Conservation (phyloP, 1,139 yeast species). For the Suhomyces coccinellae region DNA sequence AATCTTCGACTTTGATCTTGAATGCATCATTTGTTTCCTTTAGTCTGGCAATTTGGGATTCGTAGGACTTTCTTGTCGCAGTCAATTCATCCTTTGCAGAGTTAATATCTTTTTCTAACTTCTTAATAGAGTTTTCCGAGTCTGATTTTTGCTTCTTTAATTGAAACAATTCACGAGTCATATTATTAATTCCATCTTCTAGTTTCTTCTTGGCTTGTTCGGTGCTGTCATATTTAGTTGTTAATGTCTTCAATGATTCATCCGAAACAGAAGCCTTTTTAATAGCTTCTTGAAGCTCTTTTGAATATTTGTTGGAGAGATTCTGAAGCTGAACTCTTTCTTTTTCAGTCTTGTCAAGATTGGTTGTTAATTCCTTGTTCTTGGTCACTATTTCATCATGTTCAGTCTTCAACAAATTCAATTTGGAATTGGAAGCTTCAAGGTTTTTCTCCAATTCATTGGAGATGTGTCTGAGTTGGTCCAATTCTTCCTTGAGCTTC, state of each 20-base stretch:
- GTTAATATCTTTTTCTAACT: slow-evolving; percentile 40
- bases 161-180: slow-evolving; percentile 79
- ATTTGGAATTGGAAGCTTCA: slow-evolving; percentile 35
- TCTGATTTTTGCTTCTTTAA: slow-evolving; percentile 61
- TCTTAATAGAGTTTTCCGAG: slow-evolving; percentile 44
- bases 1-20: slow-evolving; percentile 25
- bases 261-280: slow-evolving; percentile 25
- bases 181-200: slow-evolving; percentile 86
- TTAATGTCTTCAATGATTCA: slow-evolving; percentile 25
- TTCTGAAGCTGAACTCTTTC: slow-evolving; percentile 24
- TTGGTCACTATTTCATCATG: slow-evolving; percentile 7
- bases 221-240: slow-evolving; percentile 27
- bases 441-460: slow-evolving; percentile 36
- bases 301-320: slow-evolving; percentile 27
- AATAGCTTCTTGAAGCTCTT: slow-evolving; percentile 32
- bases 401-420: slow-evolving; percentile 25
- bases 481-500: slow-evolving; percentile 28
- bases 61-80: slow-evolving; percentile 21
- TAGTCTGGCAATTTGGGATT: slow-evolving; percentile 25
- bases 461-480: slow-evolving; percentile 24
- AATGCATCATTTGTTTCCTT: slow-evolving; percentile 25
- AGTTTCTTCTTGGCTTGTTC: slow-evolving; percentile 61
- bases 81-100: slow-evolving; percentile 14
- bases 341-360: slow-evolving; percentile 13
- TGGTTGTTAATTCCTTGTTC: slow-evolving; percentile 9